Evolutionary conservation across 1,139 yeast genomes (phyloP).

Genomic region (Diutina siamensis): DNA sequence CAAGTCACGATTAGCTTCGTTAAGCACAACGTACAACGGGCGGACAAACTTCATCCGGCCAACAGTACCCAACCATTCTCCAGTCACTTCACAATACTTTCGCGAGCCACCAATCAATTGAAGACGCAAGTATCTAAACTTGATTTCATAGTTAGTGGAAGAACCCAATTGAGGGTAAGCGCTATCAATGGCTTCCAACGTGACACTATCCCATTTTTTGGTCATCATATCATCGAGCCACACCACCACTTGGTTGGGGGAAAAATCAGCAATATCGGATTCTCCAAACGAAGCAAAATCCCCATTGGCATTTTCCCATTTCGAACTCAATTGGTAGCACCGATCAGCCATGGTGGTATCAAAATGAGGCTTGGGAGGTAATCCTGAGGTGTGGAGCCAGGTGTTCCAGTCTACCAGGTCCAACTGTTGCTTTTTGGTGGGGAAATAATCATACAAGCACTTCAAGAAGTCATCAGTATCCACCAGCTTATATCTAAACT

Average conservation of each 20-base stretch:
- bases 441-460: slow-evolving; percentile 19
- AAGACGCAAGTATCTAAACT: neutral
- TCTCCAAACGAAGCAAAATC: slow-evolving; percentile 5
- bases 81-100: slow-evolving; percentile 9
- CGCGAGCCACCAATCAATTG: neutral
- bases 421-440: slow-evolving; percentile 12
- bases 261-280: neutral
- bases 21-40: slow-evolving; percentile 3
- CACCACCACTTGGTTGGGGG: neutral
- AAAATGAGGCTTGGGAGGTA: slow-evolving; percentile 21
- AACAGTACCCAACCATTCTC: slow-evolving; percentile 1
- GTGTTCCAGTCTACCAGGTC: slow-evolving; percentile 17
- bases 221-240: neutral
- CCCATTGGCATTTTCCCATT: slow-evolving; percentile 14
- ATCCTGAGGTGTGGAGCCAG: slow-evolving; percentile 22
- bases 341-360: slow-evolving; percentile 23
- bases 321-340: slow-evolving; percentile 17
- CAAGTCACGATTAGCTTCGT: slow-evolving; percentile 3
- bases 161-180: neutral
- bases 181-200: neutral
- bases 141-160: neutral
- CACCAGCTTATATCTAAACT: slow-evolving; percentile 20
- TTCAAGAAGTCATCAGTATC: slow-evolving; percentile 22
- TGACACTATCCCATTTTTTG: neutral
- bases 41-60: slow-evolving; percentile 3